Evolutionary conservation across 2,329 filamentous ascomycete species (phyloP), one percentile per base, ranked within the genome.

Genomic region (Nakataea oryzae): DNA sequence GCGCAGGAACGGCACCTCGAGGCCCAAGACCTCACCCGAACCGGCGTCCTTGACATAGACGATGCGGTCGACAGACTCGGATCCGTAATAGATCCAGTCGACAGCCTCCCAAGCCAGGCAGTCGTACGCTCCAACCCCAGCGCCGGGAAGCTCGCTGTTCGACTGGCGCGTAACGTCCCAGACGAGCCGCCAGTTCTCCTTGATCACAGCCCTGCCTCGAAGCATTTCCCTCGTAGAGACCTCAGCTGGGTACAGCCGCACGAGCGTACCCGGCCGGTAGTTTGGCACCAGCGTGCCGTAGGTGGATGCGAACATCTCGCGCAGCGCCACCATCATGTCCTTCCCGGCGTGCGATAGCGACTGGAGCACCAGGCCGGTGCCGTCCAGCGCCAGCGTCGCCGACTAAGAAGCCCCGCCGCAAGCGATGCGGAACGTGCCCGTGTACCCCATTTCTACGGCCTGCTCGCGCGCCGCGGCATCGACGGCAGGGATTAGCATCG

Each of bases 21-120:
- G 6, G n/a, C 66, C 64, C 7, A 68, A 29, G 2, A 67, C 64
- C 17, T 63, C 60, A 6, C 63, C 64, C 9, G 63, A 65, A 32
- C 59, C 56, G 1, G 60, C 62, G 54, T 68, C 65, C 61, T 64
- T 66, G 26, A 67, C 62, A 62, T 67, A 67, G 21, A 68, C 65
- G 1, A 67, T 17, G 28, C 66, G 47, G 60, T 67, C 67, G 3
- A 65, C 63, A 28, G 66, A 54, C 63, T 68, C 63, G 41, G 62
- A 54, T 7, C 67, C 67, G 55, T 67, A 67, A 30, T 68, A 65
- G 57, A 68, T 56, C 67, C 67, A 68, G 59, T 68, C 67, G 11
- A 58, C 62, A 14, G 66, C 34, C 32, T 63, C 59, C 67, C 67
- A 68, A 17, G 59, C 64, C 58, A 63, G 59, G 50, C 66, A 67